Conservation (phyloP, 805 yeast genomes). For the Starmerella potacharoeniae region DNA sequence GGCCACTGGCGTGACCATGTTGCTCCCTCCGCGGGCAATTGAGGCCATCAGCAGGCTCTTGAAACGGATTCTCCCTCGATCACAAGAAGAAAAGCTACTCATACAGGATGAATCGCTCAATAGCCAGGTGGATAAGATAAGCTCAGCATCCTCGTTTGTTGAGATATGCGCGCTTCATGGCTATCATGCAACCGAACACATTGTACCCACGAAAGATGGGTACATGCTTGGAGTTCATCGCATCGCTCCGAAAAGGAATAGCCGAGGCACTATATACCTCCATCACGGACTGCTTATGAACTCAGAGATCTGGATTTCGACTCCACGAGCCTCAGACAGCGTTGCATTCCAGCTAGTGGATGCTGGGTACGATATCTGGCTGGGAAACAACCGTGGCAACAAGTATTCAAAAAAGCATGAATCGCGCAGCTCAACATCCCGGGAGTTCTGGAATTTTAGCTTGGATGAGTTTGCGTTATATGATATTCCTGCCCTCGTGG, state of each 20-base stretch:
- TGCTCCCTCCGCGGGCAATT: constrained; percentile 19
- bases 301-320: constrained; percentile 68
- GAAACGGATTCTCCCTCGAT: constrained; percentile 12
- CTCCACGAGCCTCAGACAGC: constrained; percentile 37
- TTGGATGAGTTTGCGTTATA: constrained; percentile 83
- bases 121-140: constrained; percentile 6
- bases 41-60: constrained; percentile 11
- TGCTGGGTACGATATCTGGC: constrained; percentile 86
- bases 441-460: constrained; percentile 77
- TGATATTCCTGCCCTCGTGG: constrained; percentile 77
- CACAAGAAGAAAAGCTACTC: constrained; percentile 9
- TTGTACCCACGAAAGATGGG: constrained; percentile 66
- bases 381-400: constrained; percentile 74
- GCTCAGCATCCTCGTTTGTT: constrained; percentile 33
- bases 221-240: constrained; percentile 69
- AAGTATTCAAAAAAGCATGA: constrained; percentile 79
- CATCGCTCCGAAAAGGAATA: constrained; percentile 25
- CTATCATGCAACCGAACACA: constrained; percentile 59
- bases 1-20: constrained; percentile 19
- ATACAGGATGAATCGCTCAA: constrained; percentile 7
- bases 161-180: constrained; percentile 61
- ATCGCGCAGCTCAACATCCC: constrained; percentile 33
- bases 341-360: constrained; percentile 72
- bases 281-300: constrained; percentile 91
- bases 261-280: constrained; percentile 49